Evolutionary conservation across 176 grass and related monocot species (phyloP).

Genomic region (Cenchrus purpureus): DNA sequence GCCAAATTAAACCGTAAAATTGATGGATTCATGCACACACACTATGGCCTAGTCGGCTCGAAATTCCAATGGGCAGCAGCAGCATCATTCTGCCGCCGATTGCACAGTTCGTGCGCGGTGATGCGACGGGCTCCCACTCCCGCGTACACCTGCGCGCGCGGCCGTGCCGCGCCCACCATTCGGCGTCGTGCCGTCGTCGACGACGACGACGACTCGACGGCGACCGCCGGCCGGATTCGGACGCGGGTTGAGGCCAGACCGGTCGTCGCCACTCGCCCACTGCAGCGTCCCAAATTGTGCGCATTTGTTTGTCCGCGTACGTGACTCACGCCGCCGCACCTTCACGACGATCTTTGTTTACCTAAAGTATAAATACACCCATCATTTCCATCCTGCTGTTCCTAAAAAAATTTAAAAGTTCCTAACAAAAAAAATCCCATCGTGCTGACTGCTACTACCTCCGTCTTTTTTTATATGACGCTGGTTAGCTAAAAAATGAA

Average conservation of each 20-base stretch:
- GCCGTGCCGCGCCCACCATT: neutral
- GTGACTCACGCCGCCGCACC: neutral
- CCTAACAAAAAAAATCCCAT: too few species aligned
- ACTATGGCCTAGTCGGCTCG: neutral
- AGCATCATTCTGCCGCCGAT: neutral
- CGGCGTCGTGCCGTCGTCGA: neutral
- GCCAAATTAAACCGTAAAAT: too few species aligned
- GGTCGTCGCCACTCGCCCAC: neutral
- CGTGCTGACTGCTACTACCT: too few species aligned
- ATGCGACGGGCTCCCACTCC: constrained; percentile 13
- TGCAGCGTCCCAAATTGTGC: neutral
- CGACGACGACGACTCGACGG: neutral
- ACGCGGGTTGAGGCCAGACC: constrained; percentile 1
- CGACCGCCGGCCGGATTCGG: neutral
- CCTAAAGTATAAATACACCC: too few species aligned
- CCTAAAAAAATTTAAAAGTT: too few species aligned
- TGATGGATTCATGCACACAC: neutral
- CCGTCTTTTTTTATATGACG: too few species aligned
- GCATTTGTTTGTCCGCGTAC: neutral
- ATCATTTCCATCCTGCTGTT: too few species aligned
- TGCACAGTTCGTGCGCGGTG: constrained; percentile 8
- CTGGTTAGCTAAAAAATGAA: too few species aligned
- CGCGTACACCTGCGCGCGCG: neutral
- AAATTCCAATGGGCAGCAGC: neutral
- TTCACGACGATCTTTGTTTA: neutral